A percentile compares a stretch with the other conserved stretches of the same genome.
Conservation (phyloP, 1,284 basidiomycete genomes). For the Trametes versicolor region DNA sequence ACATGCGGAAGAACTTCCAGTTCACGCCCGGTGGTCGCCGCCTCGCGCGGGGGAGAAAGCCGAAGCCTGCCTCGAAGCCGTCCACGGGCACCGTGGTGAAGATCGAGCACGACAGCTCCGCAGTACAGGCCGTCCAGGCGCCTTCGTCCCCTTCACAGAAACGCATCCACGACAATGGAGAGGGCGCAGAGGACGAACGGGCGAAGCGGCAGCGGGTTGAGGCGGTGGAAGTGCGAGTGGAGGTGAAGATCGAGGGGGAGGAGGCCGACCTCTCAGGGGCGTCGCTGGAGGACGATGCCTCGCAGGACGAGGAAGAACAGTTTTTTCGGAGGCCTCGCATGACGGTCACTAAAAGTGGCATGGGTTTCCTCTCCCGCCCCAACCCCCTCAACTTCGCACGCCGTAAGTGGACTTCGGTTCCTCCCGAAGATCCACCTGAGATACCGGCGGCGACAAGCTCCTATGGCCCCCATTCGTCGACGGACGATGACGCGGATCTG, state of each 20-base stretch:
- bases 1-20: conserved; percentile 50
- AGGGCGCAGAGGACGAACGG: conserved; percentile 14
- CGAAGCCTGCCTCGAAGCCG: conserved; percentile 52
- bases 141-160: conserved; percentile 10
- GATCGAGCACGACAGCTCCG: conserved; percentile 6
- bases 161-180: conserved; percentile 10
- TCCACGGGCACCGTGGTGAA: conserved; percentile 38
- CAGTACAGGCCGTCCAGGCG: background rate
- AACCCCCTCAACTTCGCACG: conserved; percentile 49
- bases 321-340: conserved; percentile 31
- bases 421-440: conserved; percentile 33
- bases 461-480: conserved; percentile 27
- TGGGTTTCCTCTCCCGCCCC: conserved; percentile 40
- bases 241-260: conserved; percentile 32
- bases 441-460: conserved; percentile 13
- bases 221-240: conserved; percentile 22
- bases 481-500: conserved; percentile 37
- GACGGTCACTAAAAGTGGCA: conserved; percentile 34
- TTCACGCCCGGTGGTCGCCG: conserved; percentile 32
- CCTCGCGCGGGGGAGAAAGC: conserved; percentile 51
- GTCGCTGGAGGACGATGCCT: conserved; percentile 40
- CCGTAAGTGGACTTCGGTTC: conserved; percentile 45
- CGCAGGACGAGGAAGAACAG: conserved; percentile 34
- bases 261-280: conserved; percentile 34
- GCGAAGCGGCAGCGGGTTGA: conserved; percentile 23